These are phyloP conservation scores for Aspergillus melleus DNA, from an alignment of 2,329 filamentous ascomycete genomes.

Conservation along the genomic window DNA sequence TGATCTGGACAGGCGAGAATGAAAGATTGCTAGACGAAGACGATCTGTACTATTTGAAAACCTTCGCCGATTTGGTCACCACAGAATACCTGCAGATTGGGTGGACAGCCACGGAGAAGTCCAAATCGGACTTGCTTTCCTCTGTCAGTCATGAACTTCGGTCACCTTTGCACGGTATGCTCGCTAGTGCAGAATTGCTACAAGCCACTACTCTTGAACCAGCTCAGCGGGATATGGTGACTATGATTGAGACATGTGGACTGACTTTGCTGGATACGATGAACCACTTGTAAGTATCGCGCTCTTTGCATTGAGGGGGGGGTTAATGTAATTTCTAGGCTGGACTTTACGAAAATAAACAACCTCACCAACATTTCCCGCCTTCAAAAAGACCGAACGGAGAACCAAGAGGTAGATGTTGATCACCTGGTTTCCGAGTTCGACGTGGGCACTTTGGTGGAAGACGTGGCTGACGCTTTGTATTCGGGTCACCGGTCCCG, in stretches of 20 bases:
- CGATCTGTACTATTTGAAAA: slow-evolving; percentile 37
- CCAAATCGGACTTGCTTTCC: slow-evolving; percentile 55
- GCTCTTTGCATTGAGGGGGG: not conserved
- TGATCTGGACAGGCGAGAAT: slow-evolving; percentile 29
- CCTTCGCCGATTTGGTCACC: slow-evolving; percentile 36
- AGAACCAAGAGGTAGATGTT: slow-evolving; percentile 7
- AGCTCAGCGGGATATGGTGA: slow-evolving; percentile 46
- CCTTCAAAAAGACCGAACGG: slow-evolving; percentile 10
- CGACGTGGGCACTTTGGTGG: slow-evolving; percentile 31
- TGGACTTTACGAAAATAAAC: slow-evolving; percentile 41
- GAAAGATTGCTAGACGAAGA: slow-evolving; percentile 21
- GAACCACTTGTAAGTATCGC: slow-evolving; percentile 31
- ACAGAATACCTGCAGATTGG: slow-evolving; percentile 36
- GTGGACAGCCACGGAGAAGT: slow-evolving; percentile 40
- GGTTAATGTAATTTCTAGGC: slow-evolving; percentile 16
- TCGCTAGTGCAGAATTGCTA: slow-evolving; percentile 53
- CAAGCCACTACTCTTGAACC: slow-evolving; percentile 44
- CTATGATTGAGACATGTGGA: slow-evolving; percentile 52
- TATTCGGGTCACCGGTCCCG: slow-evolving; percentile 28
- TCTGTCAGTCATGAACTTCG: slow-evolving; percentile 55
- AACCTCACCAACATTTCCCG: slow-evolving; percentile 17
- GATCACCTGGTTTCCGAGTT: slow-evolving; percentile 32
- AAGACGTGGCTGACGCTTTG: slow-evolving; percentile 30
- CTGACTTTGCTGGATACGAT: slow-evolving; percentile 53
- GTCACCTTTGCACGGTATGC: slow-evolving; percentile 48